Percentiles rank a stretch among this genome's conserved stretches.
phyloP scores from a whole-genome alignment of 768 basidiomycete genomes.

The Lentinula detonsa region DNA sequence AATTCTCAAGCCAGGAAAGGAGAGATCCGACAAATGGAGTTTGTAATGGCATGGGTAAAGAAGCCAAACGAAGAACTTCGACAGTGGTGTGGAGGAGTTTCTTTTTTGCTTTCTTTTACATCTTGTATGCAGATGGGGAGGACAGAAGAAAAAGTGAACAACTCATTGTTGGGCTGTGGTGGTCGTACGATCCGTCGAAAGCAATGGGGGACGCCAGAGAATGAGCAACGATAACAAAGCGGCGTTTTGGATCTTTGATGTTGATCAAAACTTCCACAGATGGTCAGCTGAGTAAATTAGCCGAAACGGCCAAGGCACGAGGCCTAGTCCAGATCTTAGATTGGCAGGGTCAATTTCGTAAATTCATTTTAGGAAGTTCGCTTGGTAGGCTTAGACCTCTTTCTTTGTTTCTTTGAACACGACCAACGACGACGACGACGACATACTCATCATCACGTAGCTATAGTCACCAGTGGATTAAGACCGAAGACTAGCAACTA shows the following conservation, averaged over 20 bases:
- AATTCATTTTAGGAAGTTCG: background rate
- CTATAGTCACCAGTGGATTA: background rate
- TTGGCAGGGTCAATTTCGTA: background rate
- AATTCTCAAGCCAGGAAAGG: background rate
- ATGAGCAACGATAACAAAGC: background rate
- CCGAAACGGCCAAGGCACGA: background rate
- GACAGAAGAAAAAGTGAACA: background rate
- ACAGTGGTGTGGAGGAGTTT: background rate
- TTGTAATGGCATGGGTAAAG: background rate
- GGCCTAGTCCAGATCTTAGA: background rate
- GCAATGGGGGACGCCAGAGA: background rate
- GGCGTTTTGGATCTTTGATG: background rate
- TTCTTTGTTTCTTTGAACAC: background rate
- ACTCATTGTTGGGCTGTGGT: background rate
- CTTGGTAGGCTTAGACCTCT: background rate
- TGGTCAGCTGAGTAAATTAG: background rate
- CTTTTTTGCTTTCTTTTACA: background rate
- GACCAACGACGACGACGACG: background rate
- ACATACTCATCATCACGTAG: background rate
- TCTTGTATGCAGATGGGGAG: background rate
- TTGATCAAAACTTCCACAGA: background rate
- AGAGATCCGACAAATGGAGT: background rate
- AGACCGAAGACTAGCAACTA: background rate
- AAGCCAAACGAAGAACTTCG: background rate
- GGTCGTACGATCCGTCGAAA: background rate